A percentile compares a stretch with the other conserved stretches of the same genome.
phyloP scores from a whole-genome alignment of 1,139 yeast genomes.

The Wickerhamomyces sp. region DNA sequence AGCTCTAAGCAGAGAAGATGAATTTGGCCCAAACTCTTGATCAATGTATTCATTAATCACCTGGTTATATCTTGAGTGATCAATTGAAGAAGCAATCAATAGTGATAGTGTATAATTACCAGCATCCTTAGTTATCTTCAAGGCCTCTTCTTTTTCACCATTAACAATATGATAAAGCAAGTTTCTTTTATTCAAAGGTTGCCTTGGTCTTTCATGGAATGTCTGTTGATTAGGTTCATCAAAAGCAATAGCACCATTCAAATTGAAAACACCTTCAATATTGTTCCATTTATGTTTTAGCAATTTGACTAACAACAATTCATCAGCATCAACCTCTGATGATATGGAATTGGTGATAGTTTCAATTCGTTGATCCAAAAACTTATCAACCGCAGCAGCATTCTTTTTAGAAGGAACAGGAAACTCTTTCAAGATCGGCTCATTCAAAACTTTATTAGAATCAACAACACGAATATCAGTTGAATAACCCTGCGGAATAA shows the following conservation, averaged over 20 bases:
- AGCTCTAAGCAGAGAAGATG: conserved; percentile 58
- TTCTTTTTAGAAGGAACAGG: conserved; percentile 25
- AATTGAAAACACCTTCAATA: conserved; percentile 11
- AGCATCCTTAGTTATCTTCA: conserved; percentile 54
- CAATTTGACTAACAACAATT: conserved; percentile 18
- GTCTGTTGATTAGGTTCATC: conserved; percentile 7
- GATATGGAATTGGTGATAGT: conserved; percentile 4
- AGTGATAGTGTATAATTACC: conserved; percentile 80
- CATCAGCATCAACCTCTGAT: conserved; percentile 12
- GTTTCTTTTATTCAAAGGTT: conserved; percentile 20
- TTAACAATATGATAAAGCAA: conserved; percentile 22
- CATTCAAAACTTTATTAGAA: conserved; percentile 28
- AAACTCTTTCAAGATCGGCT: conserved; percentile 28
- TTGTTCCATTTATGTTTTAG: conserved; percentile 20
- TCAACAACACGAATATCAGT: conserved; percentile 30
- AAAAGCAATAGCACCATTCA: conserved; percentile 19
- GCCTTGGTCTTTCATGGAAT: conserved; percentile 7
- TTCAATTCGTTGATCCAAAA: conserved; percentile 15
- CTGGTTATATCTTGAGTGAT: conserved; percentile 47
- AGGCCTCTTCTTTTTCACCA: conserved; percentile 68
- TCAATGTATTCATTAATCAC: conserved; percentile 49
- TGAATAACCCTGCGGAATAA: conserved; percentile 34
- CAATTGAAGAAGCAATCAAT: conserved; percentile 59
- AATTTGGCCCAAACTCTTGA: conserved; percentile 33
- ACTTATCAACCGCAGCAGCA: conserved; percentile 13